Evolutionary conservation across 352 stramenopile species (phyloP), one percentile per base, ranked within the genome.

Genomic region (Phytopythium delawarense): DNA sequence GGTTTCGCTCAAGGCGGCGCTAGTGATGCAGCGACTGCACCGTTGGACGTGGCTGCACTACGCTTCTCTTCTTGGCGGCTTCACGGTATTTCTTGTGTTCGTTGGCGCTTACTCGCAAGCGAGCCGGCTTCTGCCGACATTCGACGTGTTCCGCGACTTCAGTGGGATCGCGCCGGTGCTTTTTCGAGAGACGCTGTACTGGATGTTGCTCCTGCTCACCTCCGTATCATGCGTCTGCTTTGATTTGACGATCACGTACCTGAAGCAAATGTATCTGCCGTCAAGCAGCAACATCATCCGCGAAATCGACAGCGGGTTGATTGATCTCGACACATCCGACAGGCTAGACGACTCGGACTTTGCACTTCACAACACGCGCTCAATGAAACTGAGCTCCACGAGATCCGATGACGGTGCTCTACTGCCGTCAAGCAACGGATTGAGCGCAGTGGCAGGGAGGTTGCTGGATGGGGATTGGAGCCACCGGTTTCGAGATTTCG

Each of bases 271-370:
- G 84, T 93, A 94, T 34, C 63, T 95, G 50, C 84, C 87, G 5
- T 87, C 84, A 1, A 91, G 85, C 58, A 85, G 87, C 59, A 83
- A 91, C 34, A 95, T 95, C 44, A 93, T 95, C 35, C 67, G 88
- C 35, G 86, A 95, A 42, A 95, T 95, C 57, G 86, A 95, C 45
- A 88, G 77, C 20, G 79, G 84, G 0, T 42, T 95, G 0, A 78
- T 76, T 0, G 75, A 88, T 32, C 32, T 7, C 7, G 34, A 45
- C 13, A 25, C n/a, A 0, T 8, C 35, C 7, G 46, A 50, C 15
- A 57, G 49, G 23, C 49, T 57, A 20, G 37, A 65, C 37, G 51
- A 61, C 28, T 42, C 45, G 0, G 65, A 72, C 28, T 72, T 69
- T 61, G 64, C 51, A 32, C 59, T 72, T 5, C 35, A 60, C 7